phyloP scores from a whole-genome alignment of 2,329 filamentous ascomycete species.

The Fusarium sp. region DNA sequence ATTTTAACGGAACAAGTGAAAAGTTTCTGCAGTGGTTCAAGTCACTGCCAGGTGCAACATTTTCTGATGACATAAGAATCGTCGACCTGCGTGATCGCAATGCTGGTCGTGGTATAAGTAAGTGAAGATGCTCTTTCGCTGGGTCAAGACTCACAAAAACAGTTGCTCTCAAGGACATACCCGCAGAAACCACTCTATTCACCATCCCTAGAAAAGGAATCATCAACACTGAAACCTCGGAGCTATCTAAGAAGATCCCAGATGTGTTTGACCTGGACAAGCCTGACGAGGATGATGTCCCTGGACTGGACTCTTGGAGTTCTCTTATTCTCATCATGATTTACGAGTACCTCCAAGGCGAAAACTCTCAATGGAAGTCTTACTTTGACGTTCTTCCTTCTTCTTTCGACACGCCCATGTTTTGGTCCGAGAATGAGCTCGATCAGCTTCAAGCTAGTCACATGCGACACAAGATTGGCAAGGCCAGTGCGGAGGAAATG shows the following conservation, averaged over 20 bases:
- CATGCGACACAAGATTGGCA: conserved; percentile 81
- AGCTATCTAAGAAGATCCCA: conserved; percentile 68
- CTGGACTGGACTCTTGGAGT: conserved; percentile 65
- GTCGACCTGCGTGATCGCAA: conserved; percentile 62
- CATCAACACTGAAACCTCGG: conserved; percentile 78
- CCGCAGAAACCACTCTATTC: conserved; percentile 81
- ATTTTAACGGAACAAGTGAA: conserved; percentile 58
- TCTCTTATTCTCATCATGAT: conserved; percentile 81
- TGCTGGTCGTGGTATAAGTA: conserved; percentile 68
- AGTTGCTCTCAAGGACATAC: conserved; percentile 79
- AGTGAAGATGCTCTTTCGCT: conserved; percentile 22
- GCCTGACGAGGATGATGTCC: conserved; percentile 51
- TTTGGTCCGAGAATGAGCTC: conserved; percentile 81
- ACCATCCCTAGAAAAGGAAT: conserved; percentile 79
- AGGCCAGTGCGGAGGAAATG: conserved; percentile 74
- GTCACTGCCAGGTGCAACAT: conserved; percentile 62
- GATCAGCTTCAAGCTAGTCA: conserved; percentile 80
- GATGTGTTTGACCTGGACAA: conserved; percentile 60
- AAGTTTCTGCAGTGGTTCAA: conserved; percentile 67
- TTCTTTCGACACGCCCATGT: conserved; percentile 88
- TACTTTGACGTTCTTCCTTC: conserved; percentile 82
- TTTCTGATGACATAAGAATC: conserved; percentile 65
- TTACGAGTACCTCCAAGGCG: conserved; percentile 74
- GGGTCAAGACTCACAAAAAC: conserved; percentile 54
- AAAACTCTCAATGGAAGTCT: conserved; percentile 75